Conservation (phyloP, 169 alveolate genomes). For the Besnoitia besnoiti region DNA sequence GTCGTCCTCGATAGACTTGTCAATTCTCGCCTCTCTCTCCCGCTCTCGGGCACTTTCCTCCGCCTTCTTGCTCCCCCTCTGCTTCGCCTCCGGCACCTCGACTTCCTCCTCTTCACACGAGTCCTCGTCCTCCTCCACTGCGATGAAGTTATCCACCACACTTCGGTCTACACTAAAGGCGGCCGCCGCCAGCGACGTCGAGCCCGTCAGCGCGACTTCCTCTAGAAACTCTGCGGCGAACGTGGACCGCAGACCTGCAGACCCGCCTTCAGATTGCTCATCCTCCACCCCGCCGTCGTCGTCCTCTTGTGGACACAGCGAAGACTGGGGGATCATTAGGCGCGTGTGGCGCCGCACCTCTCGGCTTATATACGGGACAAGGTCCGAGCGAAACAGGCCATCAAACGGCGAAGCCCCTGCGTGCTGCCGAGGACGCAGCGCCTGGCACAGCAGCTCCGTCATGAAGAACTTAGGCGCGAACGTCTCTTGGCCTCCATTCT, state of each 20-base stretch:
- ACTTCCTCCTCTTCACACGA: not conserved
- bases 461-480: not conserved
- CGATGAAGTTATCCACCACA: not conserved
- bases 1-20: not conserved
- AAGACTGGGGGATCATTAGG: not conserved
- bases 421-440: slow-evolving; percentile 34
- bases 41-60: not conserved
- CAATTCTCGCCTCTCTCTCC: slow-evolving; percentile 12
- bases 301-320: not conserved
- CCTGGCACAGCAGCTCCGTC: slow-evolving; percentile 29
- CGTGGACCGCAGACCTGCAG: not conserved
- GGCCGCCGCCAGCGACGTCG: not conserved
- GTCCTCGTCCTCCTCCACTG: not conserved
- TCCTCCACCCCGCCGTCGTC: not conserved
- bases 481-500: slow-evolving; percentile 27
- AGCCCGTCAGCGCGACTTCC: not conserved
- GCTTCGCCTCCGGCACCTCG: not conserved
- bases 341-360: not conserved
- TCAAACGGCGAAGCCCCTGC: slow-evolving; percentile 12
- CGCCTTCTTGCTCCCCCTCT: not conserved
- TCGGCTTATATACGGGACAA: not conserved
- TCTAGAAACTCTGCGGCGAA: not conserved
- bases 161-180: not conserved
- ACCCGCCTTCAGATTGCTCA: not conserved
- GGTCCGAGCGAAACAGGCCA: not conserved